Evolutionary conservation across 768 basidiomycete genomes (phyloP), one percentile per base, ranked within the genome.

Genomic region (Psilocybe sp.): DNA sequence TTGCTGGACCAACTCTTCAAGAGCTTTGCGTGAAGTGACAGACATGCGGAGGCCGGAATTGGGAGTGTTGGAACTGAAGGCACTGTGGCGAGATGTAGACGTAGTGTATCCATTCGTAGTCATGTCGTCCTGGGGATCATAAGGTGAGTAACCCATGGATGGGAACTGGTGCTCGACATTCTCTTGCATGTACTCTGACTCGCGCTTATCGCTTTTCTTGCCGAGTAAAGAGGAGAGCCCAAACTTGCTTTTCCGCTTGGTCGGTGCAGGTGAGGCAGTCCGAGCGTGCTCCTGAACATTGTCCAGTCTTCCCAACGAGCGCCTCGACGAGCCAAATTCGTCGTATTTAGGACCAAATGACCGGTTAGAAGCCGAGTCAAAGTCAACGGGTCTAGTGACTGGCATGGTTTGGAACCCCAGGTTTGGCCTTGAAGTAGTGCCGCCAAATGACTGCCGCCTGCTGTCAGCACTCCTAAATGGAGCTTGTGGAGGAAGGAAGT

Each of bases 1-100:
- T 66, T 89, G 91, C n/a, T 85, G 77, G n/a, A 93, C 88, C 16
- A 89, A 75, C 57, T 85, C 82, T 58, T 89, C 87, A 47, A 90
- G 73, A 41, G 82, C 82, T 71, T 83, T 90, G 49, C 84, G 78
- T 14, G 85, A 84, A 9, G 76, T 75, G 15, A 82, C 71, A 37
- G 86, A 87, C 74, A 83, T 73, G 46, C 86, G 75, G 28, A 59
- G 44, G 50, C 62, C 64, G 42, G 81, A 70, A 23, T 66, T 70
- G 34, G 67, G 49, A 14, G 61, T 61, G n/a, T 66, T 62, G 46
- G 64, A 64, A 49, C 74, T 74, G 32, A 76, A 61, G 7, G 70
- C 74, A 59, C 78, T 80, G 55, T 82, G 73, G 19, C 80, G 69
- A 32, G 80, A 78, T 15, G 71, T 70, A 7, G 80, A 76, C 23